Evolutionary conservation across 306 rosid species (phyloP), one percentile per base, ranked within the genome.

Genomic region (Rosa lucieae): DNA sequence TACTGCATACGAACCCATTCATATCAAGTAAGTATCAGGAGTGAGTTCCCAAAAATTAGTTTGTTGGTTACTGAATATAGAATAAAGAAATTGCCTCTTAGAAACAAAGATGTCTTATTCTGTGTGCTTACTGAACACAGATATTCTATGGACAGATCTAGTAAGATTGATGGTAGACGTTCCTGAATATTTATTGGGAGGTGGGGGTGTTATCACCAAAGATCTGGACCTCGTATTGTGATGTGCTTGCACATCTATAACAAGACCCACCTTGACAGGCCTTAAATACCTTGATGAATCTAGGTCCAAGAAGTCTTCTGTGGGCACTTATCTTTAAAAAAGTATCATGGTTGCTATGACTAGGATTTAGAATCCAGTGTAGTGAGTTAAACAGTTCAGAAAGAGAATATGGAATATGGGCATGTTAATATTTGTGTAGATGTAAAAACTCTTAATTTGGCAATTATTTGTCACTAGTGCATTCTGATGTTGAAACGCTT

Each of bases 1-100:
- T 82, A 85, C 92, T 80, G 96, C 96, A 48, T 92, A 92, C 59
- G 98, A 95, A 82, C 99, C 98, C 59, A 77, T 95, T 79, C 89
- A 85, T 79, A 95, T 95, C 84, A 92, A 89, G 98, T 94, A 81
- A 90, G 90, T 87, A 63, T 29, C 6, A 53, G 73, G 59, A 79
- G 42, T 67, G 61, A 71, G 26, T 68, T 75, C 76, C 65, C 77
- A 51, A 10, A n/a, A 72, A 6, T 70, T 58, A 3, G 40, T 62
- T 55, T 67, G 62, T 58, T n/a, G 18, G 47, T 74, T 37, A 8
- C 55, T 40, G 35, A 74, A 40, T 56, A 61, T 10, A 10, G 6
- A 13, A 10, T 32, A 10, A 39, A 59, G 10, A 47, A 32, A 35
- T 63, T 63, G 8, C 68, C 72, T 46, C 20, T 5, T 20, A 8